Base-by-base conservation (phyloP, 2,329 filamentous ascomycete species). In the Orbilia javanica region DNA sequence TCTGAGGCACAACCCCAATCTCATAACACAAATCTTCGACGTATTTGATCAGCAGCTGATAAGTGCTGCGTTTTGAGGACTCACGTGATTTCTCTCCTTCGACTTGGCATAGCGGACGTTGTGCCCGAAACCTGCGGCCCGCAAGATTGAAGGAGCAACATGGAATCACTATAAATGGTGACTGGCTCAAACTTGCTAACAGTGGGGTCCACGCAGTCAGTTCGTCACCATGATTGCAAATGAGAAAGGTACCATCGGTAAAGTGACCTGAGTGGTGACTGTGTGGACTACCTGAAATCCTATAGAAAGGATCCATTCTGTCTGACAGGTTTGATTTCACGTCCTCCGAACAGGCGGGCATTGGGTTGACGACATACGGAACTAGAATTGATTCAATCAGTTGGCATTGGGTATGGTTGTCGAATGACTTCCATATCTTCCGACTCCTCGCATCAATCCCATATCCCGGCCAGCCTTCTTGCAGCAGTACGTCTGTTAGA, bases 201-300 rank as follows among this genome's bases (percentile, higher is more conserved):
- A 98, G 88, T 0, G 96, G 96, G 0, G 96, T 98, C 96, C 96
- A 99, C 0, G 93, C 90, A 0, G 96, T 99, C 13, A 99, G 88
- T 85, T 99, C 94, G 83, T 99, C 96, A 10, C 95, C 95, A 83
- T 99, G 96, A 83, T 99, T 99, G 60, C 94, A 97, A 79, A 99
- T 92, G 81, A 99, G 93, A 84, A 99, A 99, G 0, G 93, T 96
- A 29, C 90, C 89, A 15, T 84, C 83, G 0, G 89, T 87, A 82
- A 98, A 97, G 8, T 87, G 82, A 39, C 95, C 96, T 79, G 86
- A 83, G 80, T 89, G 87, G 79, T 84, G 84, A 86, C 84, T 81
- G 8, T 72, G 52, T n/a, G 31, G 27, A 18, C 36, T 68, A 6
- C 44, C 67, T 5, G 67, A 20, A 5, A 63, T 25, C 11, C 8